Conservation (phyloP, 1,139 yeast species). For the Blastobotrys proliferans region DNA sequence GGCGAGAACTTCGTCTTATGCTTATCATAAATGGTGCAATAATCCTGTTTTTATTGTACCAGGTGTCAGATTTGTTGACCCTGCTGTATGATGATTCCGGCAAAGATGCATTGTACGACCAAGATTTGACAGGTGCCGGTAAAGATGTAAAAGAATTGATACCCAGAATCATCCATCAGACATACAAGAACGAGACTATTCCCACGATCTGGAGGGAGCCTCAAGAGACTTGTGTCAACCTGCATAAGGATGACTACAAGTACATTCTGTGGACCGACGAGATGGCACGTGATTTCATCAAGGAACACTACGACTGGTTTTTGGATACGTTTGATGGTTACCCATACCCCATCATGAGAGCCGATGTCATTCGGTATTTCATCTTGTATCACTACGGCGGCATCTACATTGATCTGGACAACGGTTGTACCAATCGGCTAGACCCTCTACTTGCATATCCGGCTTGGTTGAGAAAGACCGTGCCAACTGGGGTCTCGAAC, state of each 20-base stretch:
- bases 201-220: conserved; percentile 82
- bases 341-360: conserved; percentile 79
- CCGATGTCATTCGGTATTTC: conserved; percentile 90
- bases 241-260: conserved; percentile 64
- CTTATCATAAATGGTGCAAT: conserved; percentile 35
- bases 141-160: conserved; percentile 34
- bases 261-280: conserved; percentile 87
- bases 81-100: conserved; percentile 51
- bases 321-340: conserved; percentile 72
- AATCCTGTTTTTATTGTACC: conserved; percentile 54
- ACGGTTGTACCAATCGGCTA: conserved; percentile 71
- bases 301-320: conserved; percentile 82
- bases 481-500: conserved; percentile 88
- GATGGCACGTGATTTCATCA: conserved; percentile 72
- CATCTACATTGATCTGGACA: conserved; percentile 83
- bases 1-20: conserved; percentile 28
- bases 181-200: conserved; percentile 71
- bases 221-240: conserved; percentile 66
- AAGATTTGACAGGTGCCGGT: conserved; percentile 5
- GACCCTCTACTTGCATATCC: conserved; percentile 80
- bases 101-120: conserved; percentile 10
- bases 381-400: conserved; percentile 84
- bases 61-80: conserved; percentile 70
- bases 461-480: conserved; percentile 81
- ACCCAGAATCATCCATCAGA: conserved; percentile 91